phyloP scores from a whole-genome alignment of 2,329 filamentous ascomycete species.

The Aspergillus candidus region DNA sequence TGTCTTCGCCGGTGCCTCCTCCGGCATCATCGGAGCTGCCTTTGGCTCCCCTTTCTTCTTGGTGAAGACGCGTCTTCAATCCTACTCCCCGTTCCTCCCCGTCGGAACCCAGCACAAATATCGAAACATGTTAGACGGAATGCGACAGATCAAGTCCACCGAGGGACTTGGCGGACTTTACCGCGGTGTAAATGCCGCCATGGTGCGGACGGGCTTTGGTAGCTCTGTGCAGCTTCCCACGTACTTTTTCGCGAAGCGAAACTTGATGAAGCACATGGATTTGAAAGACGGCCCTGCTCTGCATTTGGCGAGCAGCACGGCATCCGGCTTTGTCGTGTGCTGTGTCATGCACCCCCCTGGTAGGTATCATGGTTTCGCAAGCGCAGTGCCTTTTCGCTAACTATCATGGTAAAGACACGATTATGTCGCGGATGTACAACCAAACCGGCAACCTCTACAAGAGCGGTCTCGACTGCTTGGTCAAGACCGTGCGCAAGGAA shows the following conservation, averaged over 20 bases:
- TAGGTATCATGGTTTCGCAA: conserved; percentile 37
- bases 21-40: conserved; percentile 86
- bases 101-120: conserved; percentile 97
- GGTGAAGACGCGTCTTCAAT: conserved; percentile 93
- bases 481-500: conserved; percentile 85
- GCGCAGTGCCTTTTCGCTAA: conserved; percentile 4
- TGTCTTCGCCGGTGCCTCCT: conserved; percentile 83
- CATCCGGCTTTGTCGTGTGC: conserved; percentile 92
- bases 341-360: conserved; percentile 96
- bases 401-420: conserved; percentile 60
- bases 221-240: conserved; percentile 94
- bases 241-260: conserved; percentile 94
- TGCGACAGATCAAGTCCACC: conserved; percentile 66
- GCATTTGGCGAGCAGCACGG: conserved; percentile 81
- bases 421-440: conserved; percentile 99
- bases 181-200: conserved; percentile 82
- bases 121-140: conserved; percentile 74
- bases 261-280: conserved; percentile 71
- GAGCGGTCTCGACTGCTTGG: conserved; percentile 84
- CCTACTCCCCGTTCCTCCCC: conserved; percentile 83
- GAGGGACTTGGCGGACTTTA: conserved; percentile 83
- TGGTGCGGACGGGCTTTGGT: conserved; percentile 93
- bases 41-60: conserved; percentile 95
- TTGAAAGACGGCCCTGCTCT: conserved; percentile 87
- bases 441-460: conserved; percentile 96